phyloP scores from a whole-genome alignment of 331 rosid species.

The Quercus phellos region DNA sequence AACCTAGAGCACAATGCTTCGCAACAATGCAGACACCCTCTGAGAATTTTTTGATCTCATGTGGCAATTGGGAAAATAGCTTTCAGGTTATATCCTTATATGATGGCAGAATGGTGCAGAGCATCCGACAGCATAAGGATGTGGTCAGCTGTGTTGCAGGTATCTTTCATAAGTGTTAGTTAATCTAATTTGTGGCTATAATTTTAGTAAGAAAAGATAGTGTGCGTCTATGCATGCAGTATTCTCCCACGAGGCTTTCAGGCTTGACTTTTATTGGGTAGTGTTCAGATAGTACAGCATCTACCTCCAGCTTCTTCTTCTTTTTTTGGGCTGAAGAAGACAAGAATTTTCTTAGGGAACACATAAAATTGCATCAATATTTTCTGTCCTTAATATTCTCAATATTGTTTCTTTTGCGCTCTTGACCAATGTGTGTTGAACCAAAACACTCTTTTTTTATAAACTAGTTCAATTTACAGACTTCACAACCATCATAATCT shows the following conservation, averaged over 20 bases:
- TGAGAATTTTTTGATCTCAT: slow-evolving; percentile 77
- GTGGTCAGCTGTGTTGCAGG: slow-evolving; percentile 98
- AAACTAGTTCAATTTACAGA: not conserved
- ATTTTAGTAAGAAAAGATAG: not conserved
- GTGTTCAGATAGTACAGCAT: not conserved
- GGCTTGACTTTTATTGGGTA: not conserved
- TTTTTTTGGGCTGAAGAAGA: not conserved
- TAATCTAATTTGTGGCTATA: not conserved
- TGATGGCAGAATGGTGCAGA: slow-evolving; percentile 91
- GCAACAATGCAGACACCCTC: slow-evolving; percentile 74
- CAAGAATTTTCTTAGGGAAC: not conserved
- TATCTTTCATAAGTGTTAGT: slow-evolving; percentile 29
- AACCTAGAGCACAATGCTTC: slow-evolving; percentile 82
- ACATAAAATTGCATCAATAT: not conserved
- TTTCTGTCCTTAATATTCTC: not conserved
- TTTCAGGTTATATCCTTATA: slow-evolving; percentile 83
- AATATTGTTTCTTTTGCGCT: not conserved
- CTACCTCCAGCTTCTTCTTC: not conserved
- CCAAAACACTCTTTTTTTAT: not conserved
- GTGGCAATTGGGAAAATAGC: slow-evolving; percentile 99
- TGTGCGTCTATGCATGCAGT: not conserved
- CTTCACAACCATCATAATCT: not conserved
- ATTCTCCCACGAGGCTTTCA: not conserved
- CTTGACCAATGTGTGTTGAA: not conserved
- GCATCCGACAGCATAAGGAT: slow-evolving; percentile 95